A percentile compares a stretch with the other conserved stretches of the same genome.
Evolutionary conservation across 2,329 filamentous ascomycete species (phyloP).

Genomic region (Claviceps arundinis): DNA sequence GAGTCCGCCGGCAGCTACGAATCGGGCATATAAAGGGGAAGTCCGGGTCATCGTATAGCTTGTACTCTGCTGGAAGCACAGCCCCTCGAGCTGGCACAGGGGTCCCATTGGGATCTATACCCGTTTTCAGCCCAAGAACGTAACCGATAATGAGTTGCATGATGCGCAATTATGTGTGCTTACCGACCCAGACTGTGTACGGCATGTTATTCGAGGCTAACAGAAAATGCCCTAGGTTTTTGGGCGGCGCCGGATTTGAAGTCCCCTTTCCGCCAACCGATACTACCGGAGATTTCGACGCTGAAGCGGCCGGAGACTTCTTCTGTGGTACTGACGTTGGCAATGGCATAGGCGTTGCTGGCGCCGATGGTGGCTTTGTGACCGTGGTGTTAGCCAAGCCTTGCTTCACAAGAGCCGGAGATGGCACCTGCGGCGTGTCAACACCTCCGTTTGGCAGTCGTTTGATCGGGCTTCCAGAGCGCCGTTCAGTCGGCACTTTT

Average conservation of each 20-base stretch:
- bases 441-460: background rate
- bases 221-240: background rate
- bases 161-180: background rate
- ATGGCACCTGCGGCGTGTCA: background rate
- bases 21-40: conserved; percentile 24
- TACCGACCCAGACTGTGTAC: conserved; percentile 1
- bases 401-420: background rate
- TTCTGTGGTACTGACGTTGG: background rate
- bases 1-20: conserved; percentile 20
- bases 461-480: background rate
- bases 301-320: background rate
- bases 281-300: background rate
- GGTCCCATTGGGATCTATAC: background rate
- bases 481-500: background rate
- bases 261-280: background rate
- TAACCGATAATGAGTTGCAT: background rate
- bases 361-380: background rate
- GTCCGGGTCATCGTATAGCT: conserved; percentile 10
- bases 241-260: background rate
- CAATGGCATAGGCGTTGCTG: conserved; percentile 1
- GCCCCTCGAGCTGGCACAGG: conserved; percentile 12
- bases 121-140: background rate
- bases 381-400: background rate
- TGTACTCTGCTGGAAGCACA: conserved; percentile 21
- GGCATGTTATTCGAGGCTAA: conserved; percentile 1